Conservation (phyloP, 2,329 filamentous ascomycete genomes). For the Pseudogymnoascus sp. region DNA sequence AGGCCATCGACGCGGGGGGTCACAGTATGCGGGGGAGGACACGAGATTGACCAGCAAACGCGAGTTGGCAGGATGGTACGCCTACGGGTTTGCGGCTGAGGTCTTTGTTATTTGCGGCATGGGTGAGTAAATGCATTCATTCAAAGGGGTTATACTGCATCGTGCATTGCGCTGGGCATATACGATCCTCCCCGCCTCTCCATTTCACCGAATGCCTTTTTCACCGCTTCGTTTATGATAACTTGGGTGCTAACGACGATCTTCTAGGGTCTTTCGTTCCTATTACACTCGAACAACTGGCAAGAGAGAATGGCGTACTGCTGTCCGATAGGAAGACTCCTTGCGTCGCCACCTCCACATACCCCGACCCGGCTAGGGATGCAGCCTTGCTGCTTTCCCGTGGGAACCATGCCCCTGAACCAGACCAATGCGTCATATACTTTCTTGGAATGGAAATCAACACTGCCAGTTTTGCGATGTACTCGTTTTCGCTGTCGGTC, state of each 20-base stretch:
- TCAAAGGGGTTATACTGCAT: neutral
- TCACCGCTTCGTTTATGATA: constrained; percentile 19
- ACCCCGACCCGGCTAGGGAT: constrained; percentile 21
- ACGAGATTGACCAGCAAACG: constrained; percentile 76
- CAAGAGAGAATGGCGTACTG: constrained; percentile 83
- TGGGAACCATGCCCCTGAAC: constrained; percentile 3
- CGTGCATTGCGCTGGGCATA: neutral
- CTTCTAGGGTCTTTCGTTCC: constrained; percentile 80
- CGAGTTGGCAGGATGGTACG: constrained; percentile 91
- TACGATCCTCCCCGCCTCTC: neutral
- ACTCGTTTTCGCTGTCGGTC: constrained; percentile 91
- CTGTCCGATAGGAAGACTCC: constrained; percentile 67
- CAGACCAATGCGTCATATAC: constrained; percentile 67
- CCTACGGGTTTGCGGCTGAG: constrained; percentile 92
- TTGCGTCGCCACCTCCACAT: constrained; percentile 55
- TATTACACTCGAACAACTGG: constrained; percentile 87
- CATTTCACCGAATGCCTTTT: neutral
- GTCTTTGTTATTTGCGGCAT: constrained; percentile 90
- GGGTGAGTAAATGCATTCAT: constrained; percentile 43
- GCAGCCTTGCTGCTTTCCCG: constrained; percentile 15
- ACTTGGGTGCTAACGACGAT: constrained; percentile 15
- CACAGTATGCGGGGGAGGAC: constrained; percentile 72
- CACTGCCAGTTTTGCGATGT: constrained; percentile 96
- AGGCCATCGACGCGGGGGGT: constrained; percentile 27
- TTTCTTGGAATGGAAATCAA: constrained; percentile 82